Conservation (phyloP, 2,329 filamentous ascomycete genomes). For the Stylonectria norvegica region DNA sequence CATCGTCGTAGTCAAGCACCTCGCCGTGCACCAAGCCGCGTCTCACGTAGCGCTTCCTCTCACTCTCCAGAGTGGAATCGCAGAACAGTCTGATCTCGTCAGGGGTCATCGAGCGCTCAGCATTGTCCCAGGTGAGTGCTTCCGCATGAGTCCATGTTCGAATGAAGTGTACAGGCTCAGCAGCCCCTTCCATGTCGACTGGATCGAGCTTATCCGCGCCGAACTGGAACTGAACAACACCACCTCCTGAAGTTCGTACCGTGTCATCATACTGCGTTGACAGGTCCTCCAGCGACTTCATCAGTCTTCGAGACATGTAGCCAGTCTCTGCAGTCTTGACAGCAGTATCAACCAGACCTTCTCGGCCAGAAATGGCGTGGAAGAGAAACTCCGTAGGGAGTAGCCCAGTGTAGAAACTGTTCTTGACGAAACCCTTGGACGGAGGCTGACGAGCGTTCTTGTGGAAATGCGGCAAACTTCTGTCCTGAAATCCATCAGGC, state of each 20-base stretch:
- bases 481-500: constrained; percentile 91
- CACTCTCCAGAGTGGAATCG: constrained; percentile 61
- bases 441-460: constrained; percentile 91
- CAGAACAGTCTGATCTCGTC: constrained; percentile 69
- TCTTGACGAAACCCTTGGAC: constrained; percentile 93
- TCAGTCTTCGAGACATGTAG: constrained; percentile 96
- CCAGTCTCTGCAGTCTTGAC: constrained; percentile 99
- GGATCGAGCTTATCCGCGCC: constrained; percentile 94
- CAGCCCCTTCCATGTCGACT: constrained; percentile 94
- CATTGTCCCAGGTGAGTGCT: constrained; percentile 74
- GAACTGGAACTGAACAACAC: constrained; percentile 95
- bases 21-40: constrained; percentile 60
- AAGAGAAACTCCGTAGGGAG: constrained; percentile 93
- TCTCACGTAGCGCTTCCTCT: constrained; percentile 62
- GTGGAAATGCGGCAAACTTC: constrained; percentile 89
- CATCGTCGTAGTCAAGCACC: constrained; percentile 65
- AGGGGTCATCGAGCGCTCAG: constrained; percentile 69
- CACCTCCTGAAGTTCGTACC: constrained; percentile 82
- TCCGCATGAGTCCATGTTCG: constrained; percentile 83
- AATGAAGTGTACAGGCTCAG: constrained; percentile 86
- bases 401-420: constrained; percentile 94
- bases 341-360: constrained; percentile 96
- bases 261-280: constrained; percentile 93
- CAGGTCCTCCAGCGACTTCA: constrained; percentile 96
- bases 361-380: constrained; percentile 96